A percentile compares a stretch with the other conserved stretches of the same genome.
Evolutionary conservation across 202 grass and related monocot genomes (phyloP).

Genomic region (Musa balbisiana): DNA sequence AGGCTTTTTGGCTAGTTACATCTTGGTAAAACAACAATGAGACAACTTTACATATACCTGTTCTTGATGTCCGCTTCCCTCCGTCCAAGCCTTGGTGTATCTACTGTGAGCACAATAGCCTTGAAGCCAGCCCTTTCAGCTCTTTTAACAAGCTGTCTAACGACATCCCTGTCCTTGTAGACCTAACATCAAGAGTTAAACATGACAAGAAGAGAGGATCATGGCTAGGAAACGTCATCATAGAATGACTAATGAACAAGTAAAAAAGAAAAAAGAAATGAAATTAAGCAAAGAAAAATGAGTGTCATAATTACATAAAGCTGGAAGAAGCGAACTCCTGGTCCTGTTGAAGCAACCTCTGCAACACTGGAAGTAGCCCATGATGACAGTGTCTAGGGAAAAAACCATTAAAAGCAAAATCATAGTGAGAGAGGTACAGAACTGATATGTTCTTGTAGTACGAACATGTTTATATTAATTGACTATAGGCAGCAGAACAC

Average conservation of each 20-base stretch:
- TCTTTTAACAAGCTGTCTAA: slow-evolving; percentile 58
- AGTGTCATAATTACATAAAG: slow-evolving; percentile 53
- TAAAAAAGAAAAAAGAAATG: background rate
- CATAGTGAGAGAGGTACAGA: background rate
- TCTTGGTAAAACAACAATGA: background rate
- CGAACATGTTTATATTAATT: too few species aligned
- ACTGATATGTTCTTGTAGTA: slow-evolving; percentile 1
- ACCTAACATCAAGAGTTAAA: slow-evolving; percentile 32
- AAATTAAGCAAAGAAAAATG: background rate
- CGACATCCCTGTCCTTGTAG: slow-evolving; percentile 88
- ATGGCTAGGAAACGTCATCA: background rate
- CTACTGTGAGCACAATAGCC: slow-evolving; percentile 81
- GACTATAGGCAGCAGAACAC: too few species aligned
- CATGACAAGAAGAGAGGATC: background rate
- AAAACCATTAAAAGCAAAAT: background rate
- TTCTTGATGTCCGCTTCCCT: slow-evolving; percentile 96
- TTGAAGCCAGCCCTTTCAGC: slow-evolving; percentile 86
- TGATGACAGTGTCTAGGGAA: slow-evolving; percentile 72
- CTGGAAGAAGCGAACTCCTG: slow-evolving; percentile 90
- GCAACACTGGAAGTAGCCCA: slow-evolving; percentile 80
- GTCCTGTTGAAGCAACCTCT: slow-evolving; percentile 75
- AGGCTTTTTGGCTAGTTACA: background rate
- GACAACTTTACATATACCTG: slow-evolving; percentile 27
- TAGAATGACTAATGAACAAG: background rate
- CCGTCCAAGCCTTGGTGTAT: slow-evolving; percentile 71